Evolutionary conservation across 108 stramenopile genomes (phyloP).

Genomic region (Skeletonema costatum): DNA sequence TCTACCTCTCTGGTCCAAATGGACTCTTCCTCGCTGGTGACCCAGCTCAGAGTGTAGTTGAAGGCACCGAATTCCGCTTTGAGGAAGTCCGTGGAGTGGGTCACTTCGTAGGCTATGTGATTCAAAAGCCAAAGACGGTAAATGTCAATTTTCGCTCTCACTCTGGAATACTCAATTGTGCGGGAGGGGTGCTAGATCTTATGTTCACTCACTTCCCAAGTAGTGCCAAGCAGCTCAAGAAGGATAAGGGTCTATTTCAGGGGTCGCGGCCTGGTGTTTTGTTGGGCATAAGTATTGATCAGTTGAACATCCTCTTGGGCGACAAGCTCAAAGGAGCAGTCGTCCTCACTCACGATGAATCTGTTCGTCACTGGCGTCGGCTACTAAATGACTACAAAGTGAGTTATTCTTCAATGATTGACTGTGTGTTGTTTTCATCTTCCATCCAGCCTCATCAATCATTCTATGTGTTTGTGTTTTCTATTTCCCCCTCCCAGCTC

Average conservation of each 20-base stretch:
- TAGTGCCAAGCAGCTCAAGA: conserved; percentile 25
- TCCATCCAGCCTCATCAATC: too few species aligned
- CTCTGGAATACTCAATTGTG: conserved; percentile 34
- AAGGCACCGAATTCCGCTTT: conserved; percentile 26
- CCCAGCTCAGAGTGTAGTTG: conserved; percentile 50
- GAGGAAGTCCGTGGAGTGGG: conserved; percentile 56
- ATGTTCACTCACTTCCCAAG: conserved; percentile 48
- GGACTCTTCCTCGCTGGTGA: conserved; percentile 57
- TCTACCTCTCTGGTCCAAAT: conserved; percentile 38
- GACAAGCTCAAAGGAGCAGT: conserved; percentile 17
- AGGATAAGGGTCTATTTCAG: conserved; percentile 39
- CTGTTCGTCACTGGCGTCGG: conserved; percentile 35
- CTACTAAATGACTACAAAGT: conserved; percentile 22
- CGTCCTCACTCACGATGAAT: conserved; percentile 28
- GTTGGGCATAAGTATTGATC: neutral
- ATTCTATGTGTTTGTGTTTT: too few species aligned
- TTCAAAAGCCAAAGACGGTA: conserved; percentile 10
- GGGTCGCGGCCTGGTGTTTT: conserved; percentile 50
- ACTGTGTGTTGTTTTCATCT: neutral
- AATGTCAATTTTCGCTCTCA: too few species aligned
- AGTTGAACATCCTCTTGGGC: neutral
- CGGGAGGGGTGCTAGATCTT: conserved; percentile 37
- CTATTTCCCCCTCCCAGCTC: conserved; percentile 8
- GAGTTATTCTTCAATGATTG: neutral
- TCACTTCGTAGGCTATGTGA: conserved; percentile 14